These are phyloP conservation scores for Trifolium repens DNA, from an alignment of 306 rosid species.

Conservation along the genomic window DNA sequence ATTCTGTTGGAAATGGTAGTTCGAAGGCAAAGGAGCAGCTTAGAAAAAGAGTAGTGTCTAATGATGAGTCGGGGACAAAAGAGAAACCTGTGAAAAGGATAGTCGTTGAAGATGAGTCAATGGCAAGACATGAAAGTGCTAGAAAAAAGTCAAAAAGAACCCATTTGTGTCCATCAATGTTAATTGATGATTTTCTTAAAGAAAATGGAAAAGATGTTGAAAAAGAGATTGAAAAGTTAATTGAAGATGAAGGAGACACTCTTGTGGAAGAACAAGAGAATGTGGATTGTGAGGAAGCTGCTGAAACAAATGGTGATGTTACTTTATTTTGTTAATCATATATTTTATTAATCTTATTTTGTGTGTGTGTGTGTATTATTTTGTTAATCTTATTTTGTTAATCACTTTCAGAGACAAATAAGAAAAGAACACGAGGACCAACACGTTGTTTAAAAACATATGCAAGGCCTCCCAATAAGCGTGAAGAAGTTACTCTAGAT, in stretches of 20 bases:
- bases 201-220: not conserved
- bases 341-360: not conserved
- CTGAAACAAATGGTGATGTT: not conserved
- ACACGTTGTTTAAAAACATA: not conserved
- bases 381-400: not conserved
- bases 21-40: no score
- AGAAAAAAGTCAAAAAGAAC: not conserved
- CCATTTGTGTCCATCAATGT: not conserved
- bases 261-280: not conserved
- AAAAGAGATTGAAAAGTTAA: not conserved
- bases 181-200: not conserved
- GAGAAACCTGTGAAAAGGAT: not conserved
- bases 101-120: not conserved
- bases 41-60: no score
- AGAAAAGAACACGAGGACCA: constrained; percentile 15
- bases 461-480: not conserved
- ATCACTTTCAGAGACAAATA: not conserved
- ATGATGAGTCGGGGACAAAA: not conserved
- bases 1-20: no score
- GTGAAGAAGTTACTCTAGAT: no score
- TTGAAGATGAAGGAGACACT: not conserved
- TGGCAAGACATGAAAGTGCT: not conserved
- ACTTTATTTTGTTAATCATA: no score
- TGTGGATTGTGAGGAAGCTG: not conserved
- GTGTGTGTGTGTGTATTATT: not conserved